Conservation (phyloP, 2,329 filamentous ascomycete genomes). For the Cryphonectria carpinicola region DNA sequence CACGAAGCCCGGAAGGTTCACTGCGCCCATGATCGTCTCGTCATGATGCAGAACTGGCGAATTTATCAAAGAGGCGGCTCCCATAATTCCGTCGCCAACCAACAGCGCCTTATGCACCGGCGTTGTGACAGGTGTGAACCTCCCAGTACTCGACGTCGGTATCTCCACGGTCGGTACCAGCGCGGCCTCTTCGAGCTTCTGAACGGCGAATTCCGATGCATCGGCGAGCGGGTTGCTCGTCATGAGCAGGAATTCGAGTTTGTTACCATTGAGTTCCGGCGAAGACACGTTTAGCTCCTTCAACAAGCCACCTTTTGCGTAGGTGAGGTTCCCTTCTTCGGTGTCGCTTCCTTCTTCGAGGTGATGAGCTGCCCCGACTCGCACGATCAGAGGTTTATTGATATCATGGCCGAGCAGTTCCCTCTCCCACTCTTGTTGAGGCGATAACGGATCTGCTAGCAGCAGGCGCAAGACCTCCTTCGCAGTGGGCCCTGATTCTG, state of each 20-base stretch:
- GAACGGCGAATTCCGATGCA: constrained; percentile 43
- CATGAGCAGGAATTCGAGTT: constrained; percentile 67
- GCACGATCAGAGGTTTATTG: constrained; percentile 64
- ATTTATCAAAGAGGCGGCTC: constrained; percentile 59
- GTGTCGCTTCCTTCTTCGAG: constrained; percentile 34
- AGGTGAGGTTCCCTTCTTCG: constrained; percentile 45
- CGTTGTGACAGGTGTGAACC: constrained; percentile 70
- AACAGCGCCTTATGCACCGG: constrained; percentile 84
- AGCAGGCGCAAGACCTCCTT: constrained; percentile 70
- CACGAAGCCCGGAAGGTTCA: constrained; percentile 58
- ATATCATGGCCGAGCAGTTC: constrained; percentile 57
- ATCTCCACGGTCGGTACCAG: constrained; percentile 79
- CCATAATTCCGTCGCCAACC: constrained; percentile 72
- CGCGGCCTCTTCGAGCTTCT: constrained; percentile 64
- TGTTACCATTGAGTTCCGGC: constrained; percentile 61
- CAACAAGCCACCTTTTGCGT: constrained; percentile 50
- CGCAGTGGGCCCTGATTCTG: constrained; percentile 52
- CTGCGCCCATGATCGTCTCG: constrained; percentile 55
- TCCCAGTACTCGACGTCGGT: constrained; percentile 64
- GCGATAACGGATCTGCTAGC: constrained; percentile 69
- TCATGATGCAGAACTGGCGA: constrained; percentile 45
- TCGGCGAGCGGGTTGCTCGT: constrained; percentile 54
- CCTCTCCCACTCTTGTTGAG: constrained; percentile 69
- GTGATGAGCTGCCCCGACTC: constrained; percentile 48
- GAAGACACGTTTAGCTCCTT: constrained; percentile 67